Percentiles rank a stretch among this genome's conserved stretches.
Conservation (phyloP, 257 asterid species). For the Avicennia marina region DNA sequence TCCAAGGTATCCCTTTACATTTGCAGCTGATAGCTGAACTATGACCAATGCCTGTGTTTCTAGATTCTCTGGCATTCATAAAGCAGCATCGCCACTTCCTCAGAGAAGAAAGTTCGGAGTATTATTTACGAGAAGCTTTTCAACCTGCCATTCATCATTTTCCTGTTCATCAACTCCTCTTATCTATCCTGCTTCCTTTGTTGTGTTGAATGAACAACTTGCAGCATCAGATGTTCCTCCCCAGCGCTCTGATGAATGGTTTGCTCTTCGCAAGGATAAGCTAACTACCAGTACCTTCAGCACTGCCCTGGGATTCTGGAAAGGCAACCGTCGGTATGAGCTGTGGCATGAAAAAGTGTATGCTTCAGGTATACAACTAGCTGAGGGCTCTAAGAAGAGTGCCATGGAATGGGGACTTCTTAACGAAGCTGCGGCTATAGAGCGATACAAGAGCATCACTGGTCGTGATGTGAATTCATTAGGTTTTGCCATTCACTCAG, state of each 20-base stretch:
- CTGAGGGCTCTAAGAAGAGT: constrained; percentile 30
- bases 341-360: constrained; percentile 89
- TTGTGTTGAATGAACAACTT: constrained; percentile 40
- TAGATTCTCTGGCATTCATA: constrained; percentile 46
- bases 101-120: constrained; percentile 33
- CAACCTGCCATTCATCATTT: constrained; percentile 49
- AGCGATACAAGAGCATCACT: constrained; percentile 79
- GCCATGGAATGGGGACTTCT: constrained; percentile 97
- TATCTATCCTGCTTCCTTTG: constrained; percentile 28
- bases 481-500: constrained; percentile 75
- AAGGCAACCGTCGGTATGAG: constrained; percentile 77
- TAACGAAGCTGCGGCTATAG: constrained; percentile 76
- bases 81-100: constrained; percentile 47
- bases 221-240: constrained; percentile 53
- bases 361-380: constrained; percentile 23
- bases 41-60: constrained; percentile 65
- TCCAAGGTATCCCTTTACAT: constrained; percentile 18
- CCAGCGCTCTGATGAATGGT: constrained; percentile 95
- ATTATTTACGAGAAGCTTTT: constrained; percentile 39
- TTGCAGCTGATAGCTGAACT: constrained; percentile 18
- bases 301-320: constrained; percentile 91
- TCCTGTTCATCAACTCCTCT: constrained; percentile 29
- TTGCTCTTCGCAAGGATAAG: constrained; percentile 88
- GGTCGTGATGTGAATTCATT: constrained; percentile 69
- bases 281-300: constrained; percentile 92